Evolutionary conservation across 495 filamentous ascomycete genomes (phyloP).

Genomic region (Penicillium psychrofluorescens): DNA sequence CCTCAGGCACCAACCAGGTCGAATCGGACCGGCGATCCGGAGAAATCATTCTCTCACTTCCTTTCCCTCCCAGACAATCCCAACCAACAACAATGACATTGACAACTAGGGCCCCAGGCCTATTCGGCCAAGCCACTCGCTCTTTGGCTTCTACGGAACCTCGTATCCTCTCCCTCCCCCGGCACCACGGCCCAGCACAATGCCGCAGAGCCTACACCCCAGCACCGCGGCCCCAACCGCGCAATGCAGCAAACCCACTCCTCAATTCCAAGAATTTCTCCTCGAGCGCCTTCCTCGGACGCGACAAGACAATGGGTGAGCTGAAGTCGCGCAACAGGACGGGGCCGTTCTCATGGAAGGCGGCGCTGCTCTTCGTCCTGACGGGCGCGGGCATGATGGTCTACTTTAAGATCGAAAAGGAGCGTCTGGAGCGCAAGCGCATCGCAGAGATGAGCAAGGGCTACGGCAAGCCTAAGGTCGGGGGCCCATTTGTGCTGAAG

Average conservation of each 20-base stretch:
- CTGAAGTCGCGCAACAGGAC: constrained; percentile 33
- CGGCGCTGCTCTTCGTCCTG: constrained; percentile 76
- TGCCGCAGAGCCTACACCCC: constrained; percentile 17
- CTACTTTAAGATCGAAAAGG: constrained; percentile 90
- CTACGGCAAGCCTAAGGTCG: constrained; percentile 85
- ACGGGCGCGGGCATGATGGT: constrained; percentile 69
- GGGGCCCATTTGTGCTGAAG: constrained; percentile 73
- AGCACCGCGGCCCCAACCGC: constrained; percentile 18
- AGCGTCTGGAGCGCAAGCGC: constrained; percentile 74
- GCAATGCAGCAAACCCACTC: constrained; percentile 4
- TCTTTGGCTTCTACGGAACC: constrained; percentile 13
- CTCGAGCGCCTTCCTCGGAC: constrained; percentile 18
- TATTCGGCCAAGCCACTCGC: constrained; percentile 19
- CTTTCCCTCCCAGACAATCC: too few species aligned
- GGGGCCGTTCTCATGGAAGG: constrained; percentile 81
- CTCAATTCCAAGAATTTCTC: constrained; percentile 19
- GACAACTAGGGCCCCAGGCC: constrained; percentile 9
- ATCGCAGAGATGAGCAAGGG: constrained; percentile 90
- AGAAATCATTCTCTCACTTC: too few species aligned
- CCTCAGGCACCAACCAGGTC: too few species aligned
- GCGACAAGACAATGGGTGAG: constrained; percentile 36
- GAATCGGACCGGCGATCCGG: too few species aligned
- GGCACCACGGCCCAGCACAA: constrained; percentile 13
- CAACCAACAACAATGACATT: too few species aligned
- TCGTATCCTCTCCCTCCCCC: constrained; percentile 13